Percentiles rank a stretch among this genome's conserved stretches.
Conservation (phyloP, 2,329 filamentous ascomycete genomes). For the Penicillium digitatum region DNA sequence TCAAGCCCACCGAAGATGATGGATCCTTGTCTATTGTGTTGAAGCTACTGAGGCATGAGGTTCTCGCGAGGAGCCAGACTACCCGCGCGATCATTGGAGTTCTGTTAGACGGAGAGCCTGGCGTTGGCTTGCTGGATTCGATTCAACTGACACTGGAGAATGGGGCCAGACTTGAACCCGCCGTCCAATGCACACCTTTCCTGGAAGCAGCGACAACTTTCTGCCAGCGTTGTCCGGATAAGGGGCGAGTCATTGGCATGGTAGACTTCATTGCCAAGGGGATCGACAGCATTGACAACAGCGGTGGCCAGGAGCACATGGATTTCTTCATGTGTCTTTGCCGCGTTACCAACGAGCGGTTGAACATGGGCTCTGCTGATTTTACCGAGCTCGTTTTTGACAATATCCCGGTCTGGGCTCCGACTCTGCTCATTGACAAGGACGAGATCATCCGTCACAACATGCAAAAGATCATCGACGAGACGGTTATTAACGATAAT, state of each 20-base stretch:
- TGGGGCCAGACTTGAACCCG: constrained; percentile 52
- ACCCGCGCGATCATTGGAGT: constrained; percentile 56
- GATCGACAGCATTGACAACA: constrained; percentile 47
- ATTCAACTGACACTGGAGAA: constrained; percentile 54
- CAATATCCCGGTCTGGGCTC: constrained; percentile 49
- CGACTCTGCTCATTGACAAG: constrained; percentile 50
- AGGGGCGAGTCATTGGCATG: constrained; percentile 37
- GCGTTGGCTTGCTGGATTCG: constrained; percentile 47
- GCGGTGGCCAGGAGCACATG: constrained; percentile 48
- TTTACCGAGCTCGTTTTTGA: constrained; percentile 39
- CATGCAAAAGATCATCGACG: constrained; percentile 44
- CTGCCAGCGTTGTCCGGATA: constrained; percentile 41
- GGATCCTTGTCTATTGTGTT: constrained; percentile 47
- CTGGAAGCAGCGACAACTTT: constrained; percentile 57
- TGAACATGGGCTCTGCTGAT: constrained; percentile 33
- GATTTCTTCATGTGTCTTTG: constrained; percentile 54
- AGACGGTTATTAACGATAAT: constrained; percentile 42
- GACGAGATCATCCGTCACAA: constrained; percentile 45
- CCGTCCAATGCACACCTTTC: constrained; percentile 51
- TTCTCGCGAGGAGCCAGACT: constrained; percentile 45
- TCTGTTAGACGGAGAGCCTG: constrained; percentile 52
- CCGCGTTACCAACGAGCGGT: constrained; percentile 38
- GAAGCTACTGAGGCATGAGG: constrained; percentile 62
- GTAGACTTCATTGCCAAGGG: constrained; percentile 45
- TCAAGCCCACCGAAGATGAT: constrained; percentile 34